Evolutionary conservation across 2,329 filamentous ascomycete genomes (phyloP), one percentile per base, ranked within the genome.

Genomic region (Pleurostoma richardsiae): DNA sequence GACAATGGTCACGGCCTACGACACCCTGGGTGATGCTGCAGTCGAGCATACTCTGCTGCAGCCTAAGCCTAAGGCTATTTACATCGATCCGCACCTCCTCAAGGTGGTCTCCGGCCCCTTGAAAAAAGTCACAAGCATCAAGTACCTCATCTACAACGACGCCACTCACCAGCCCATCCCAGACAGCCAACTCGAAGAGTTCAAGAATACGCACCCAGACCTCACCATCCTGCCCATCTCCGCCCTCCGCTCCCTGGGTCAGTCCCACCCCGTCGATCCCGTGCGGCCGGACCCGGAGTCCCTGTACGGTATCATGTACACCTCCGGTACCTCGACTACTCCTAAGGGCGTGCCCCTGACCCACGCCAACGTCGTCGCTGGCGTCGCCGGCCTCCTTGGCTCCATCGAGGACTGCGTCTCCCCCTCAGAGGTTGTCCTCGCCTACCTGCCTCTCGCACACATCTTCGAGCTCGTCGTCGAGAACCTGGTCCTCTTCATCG

Each of bases 391-490:
- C 63, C 81, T 96, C 41, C 81, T 85, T 60, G 79, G 79, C 39
- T 83, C 89, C 51, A 83, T 97, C 42, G 88, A 87, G 27, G 82
- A 85, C 49, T 86, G 86, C 59, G 80, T 97, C 43, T 85, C 84
- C 50, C 83, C 86, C 48, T 82, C 79, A 41, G 94, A 99, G 57
- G 79, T 80, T 41, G 76, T 97, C 40, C 79, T 99, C 41, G 90
- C 91, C 27, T 99, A 97, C 67, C 81, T 99, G 10, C 94, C 94
- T 2, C 83, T 95, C 45, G 91, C 94, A 3, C 94, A 99, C 64
- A 97, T 97, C 59, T 83, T 99, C 59, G 94, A 99, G 68, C 94
- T 96, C 67, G 87, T 92, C 49, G 89, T 99, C 55, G 94, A 99
- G 70, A 96, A 95, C 65, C 75, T 92, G 6, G 89, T 87, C 49